Evolutionary conservation across 108 stramenopile genomes (phyloP).

Genomic region (Nitzschia sp.): DNA sequence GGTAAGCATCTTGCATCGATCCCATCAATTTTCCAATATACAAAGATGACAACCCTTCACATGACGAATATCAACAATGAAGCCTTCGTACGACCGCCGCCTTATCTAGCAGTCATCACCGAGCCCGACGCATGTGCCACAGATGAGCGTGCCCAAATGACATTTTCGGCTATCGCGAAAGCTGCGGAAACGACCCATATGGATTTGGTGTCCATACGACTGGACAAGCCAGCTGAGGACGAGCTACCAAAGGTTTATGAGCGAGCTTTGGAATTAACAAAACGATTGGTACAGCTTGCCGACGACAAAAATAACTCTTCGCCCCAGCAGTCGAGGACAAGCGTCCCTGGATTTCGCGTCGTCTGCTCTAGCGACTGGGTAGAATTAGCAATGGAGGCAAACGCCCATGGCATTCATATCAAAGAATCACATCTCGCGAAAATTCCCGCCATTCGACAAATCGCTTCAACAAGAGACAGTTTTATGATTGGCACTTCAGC

Average conservation of each 20-base stretch:
- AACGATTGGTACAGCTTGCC: conserved; percentile 41
- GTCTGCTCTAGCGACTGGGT: conserved; percentile 69
- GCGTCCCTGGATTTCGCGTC: conserved; percentile 27
- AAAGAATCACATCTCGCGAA: conserved; percentile 61
- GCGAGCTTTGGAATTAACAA: conserved; percentile 26
- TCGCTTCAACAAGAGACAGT: not conserved
- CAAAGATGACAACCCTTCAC: too few species aligned
- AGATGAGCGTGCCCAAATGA: conserved; percentile 38
- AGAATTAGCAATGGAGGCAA: conserved; percentile 37
- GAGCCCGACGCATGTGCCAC: conserved; percentile 73
- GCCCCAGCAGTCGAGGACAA: not conserved
- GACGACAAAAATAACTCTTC: conserved; percentile 1
- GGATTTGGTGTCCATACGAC: conserved; percentile 60
- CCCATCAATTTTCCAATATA: too few species aligned
- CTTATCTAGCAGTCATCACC: conserved; percentile 66
- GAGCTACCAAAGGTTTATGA: not conserved
- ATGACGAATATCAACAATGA: too few species aligned
- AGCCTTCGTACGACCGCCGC: too few species aligned
- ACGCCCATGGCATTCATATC: conserved; percentile 72
- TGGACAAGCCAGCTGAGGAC: conserved; percentile 18
- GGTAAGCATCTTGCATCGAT: too few species aligned
- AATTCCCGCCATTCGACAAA: conserved; percentile 54
- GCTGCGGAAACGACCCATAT: conserved; percentile 41
- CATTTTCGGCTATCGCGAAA: conserved; percentile 45
- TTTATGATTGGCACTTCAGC: conserved; percentile 69